A percentile compares a stretch with the other conserved stretches of the same genome.
Evolutionary conservation across 371 early-diverging fungal genomes (phyloP).

Genomic region (Coemansia sp.): DNA sequence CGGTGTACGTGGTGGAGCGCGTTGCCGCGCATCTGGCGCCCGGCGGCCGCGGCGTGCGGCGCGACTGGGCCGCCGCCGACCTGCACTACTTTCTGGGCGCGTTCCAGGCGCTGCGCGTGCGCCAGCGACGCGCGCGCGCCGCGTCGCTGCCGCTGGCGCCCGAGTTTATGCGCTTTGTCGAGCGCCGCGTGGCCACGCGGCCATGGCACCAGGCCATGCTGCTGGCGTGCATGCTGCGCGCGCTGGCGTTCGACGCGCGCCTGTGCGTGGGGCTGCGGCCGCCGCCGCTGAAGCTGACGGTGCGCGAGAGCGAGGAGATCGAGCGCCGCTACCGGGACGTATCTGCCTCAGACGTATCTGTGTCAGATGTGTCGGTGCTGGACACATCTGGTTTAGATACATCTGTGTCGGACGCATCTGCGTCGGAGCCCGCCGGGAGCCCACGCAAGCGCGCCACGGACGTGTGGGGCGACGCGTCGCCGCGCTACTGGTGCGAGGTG

Average conservation of each 20-base stretch:
- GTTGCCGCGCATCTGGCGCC: constrained; percentile 29
- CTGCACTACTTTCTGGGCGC: constrained; percentile 26
- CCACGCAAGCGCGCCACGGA: not conserved
- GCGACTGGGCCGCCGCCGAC: constrained; percentile 44
- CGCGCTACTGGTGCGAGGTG: constrained; percentile 48
- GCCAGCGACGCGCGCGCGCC: not conserved
- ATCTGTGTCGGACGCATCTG: no score
- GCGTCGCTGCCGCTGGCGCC: not conserved
- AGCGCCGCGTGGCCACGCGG: constrained; percentile 7
- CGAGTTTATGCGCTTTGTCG: constrained; percentile 19
- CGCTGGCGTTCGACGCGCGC: constrained; percentile 35
- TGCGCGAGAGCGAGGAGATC: constrained; percentile 24
- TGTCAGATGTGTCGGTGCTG: no score
- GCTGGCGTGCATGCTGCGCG: constrained; percentile 28
- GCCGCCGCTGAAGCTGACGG: constrained; percentile 30
- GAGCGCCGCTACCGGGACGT: constrained; percentile 3
- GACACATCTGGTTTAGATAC: no score
- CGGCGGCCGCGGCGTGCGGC: constrained; percentile 17
- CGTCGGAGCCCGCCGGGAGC: not conserved
- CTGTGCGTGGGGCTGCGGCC: constrained; percentile 40
- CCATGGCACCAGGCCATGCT: constrained; percentile 48
- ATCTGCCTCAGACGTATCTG: no score
- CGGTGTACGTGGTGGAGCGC: constrained; percentile 12
- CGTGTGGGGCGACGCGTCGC: not conserved
- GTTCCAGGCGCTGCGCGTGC: constrained; percentile 10